Percentiles rank a stretch among this genome's conserved stretches.
These are phyloP conservation scores for Nothophaeocryptopus gaeumannii DNA, from an alignment of 2,329 filamentous ascomycete species.

Conservation along the genomic window DNA sequence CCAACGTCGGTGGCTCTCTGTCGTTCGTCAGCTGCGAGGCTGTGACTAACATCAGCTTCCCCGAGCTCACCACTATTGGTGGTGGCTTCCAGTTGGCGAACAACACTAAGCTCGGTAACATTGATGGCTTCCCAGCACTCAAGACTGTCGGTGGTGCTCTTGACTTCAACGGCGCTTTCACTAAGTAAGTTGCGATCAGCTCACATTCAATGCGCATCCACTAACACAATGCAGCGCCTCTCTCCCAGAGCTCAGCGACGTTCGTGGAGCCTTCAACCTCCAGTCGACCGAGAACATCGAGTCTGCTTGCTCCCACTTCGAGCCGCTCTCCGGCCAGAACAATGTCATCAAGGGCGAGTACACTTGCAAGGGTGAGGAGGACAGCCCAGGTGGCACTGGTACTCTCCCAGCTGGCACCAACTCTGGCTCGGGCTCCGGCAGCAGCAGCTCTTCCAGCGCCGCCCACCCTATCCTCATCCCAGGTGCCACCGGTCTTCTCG, in stretches of 20 bases:
- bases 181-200: conserved; percentile 59
- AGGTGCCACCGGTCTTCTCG: conserved; percentile 45
- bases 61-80: conserved; percentile 63
- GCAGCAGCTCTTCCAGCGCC: conserved; percentile 34
- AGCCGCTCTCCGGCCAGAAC: conserved; percentile 39
- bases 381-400: conserved; percentile 36
- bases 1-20: conserved; percentile 58
- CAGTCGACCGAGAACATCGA: conserved; percentile 45
- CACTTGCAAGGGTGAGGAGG: conserved; percentile 40
- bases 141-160: conserved; percentile 73
- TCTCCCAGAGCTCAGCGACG: conserved; percentile 56
- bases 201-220: background rate
- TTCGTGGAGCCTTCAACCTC: conserved; percentile 52
- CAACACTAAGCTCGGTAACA: conserved; percentile 70
- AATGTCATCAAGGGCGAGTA: conserved; percentile 45
- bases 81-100: conserved; percentile 85
- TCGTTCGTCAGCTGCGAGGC: conserved; percentile 57
- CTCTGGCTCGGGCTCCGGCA: conserved; percentile 25
- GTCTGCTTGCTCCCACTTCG: conserved; percentile 41
- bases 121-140: conserved; percentile 68
- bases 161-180: conserved; percentile 80
- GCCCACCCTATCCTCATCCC: conserved; percentile 43
- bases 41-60: conserved; percentile 72
- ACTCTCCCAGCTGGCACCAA: conserved; percentile 28
- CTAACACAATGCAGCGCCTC: conserved; percentile 58